Base-by-base conservation (phyloP, 345 rosid genomes). In the Kandelia obovata region DNA sequence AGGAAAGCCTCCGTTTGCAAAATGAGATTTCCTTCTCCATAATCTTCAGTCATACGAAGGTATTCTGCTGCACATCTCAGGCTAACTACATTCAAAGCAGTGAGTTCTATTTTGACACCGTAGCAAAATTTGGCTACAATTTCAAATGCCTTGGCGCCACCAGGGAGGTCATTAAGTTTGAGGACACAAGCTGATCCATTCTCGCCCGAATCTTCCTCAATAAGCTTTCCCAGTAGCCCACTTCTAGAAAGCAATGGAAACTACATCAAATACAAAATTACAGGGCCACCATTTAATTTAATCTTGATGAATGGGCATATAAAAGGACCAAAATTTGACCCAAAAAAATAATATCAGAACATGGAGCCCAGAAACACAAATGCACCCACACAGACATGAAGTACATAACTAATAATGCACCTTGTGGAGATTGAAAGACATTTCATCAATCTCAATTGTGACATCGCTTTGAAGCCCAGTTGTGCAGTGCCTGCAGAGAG, bases 241-340 rank as follows among this genome's bases (percentile, higher is more conserved):
- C 99, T 95, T 83, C 93, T 84, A 11, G 97, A 92, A 49, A 95
- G 82, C 88, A 95, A 75, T 0, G 99, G 99, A 76, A 90, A 95
- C 99, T 94, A 82, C 62, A 61, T 64, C 51, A 51, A 51, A 43
- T 25, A 61, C 5, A 67, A 28, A 58, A 60, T 59, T 64, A 55
- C 55, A 28, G 27, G 49, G 26, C 28, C 59, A 25, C 59, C 59
- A 56, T 23, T 56, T 25, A 25, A 27, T 56, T 9, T 56, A 5
- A 56, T 26, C 66, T 39, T 13, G 53, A 17, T 6, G 46, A 64
- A 15, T 2, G 53, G 32, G 20, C 6, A 17, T 20, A 47, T 11
- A 47, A 39, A 17, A 17, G 17, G 21, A 10, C 17, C 5, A 8
- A 27, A 56, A 9, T 4, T 3, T 56, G 25, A 16, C 9, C 7